Base-by-base conservation (phyloP, 805 yeast species). In the Yarrowia hollandica region DNA sequence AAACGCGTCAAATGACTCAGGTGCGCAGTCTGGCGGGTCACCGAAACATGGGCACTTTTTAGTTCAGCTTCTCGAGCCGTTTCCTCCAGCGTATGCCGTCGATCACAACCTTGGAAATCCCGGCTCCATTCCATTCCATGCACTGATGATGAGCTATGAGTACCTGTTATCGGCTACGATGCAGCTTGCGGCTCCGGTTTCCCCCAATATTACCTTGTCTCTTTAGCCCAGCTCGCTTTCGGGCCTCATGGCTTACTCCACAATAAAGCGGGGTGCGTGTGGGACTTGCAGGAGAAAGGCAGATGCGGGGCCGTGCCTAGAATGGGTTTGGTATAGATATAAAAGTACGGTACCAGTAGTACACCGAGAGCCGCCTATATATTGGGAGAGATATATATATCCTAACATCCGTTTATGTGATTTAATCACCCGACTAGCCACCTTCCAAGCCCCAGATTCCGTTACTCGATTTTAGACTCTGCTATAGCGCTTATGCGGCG, bases 251-350 rank as follows among this genome's bases (percentile, higher is more conserved):
- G 46, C 22, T n/a, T 41, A 41, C 48, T 41, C 48, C 48, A 41
- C 48, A 41, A 16, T 26, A 41, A 41, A 41, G 48, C 48, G 48
- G 48, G 48, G 48, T 41, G 48, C 48, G 46, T 39, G 19, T 39
- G 21, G 44, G 26, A 25, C 48, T 41, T 25, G 48, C 48, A 41
- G 48, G 11, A 18, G 23, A 9, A 4, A 39, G n/a, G 46, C 23
- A 14, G 44, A n/a, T 16, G 33, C 15, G 33, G 48, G 21, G 23
- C n/a, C n/a, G n/a, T n/a, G n/a, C n/a, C n/a, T n/a, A 26, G 15
- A 3, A 21, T 9, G 15, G 9, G 23, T 7, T 4, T 18, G 16
- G 21, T 23, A 1, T 35, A 6, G 25, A 35, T 15, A 14, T 10
- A 7, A 2, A 21, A 16, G 3, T 25, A 5, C 0, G 11, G 33